A percentile compares a stretch with the other conserved stretches of the same genome.
These are phyloP conservation scores for Stephania yunnanensis DNA, from an alignment of 164 flowering plant genomes.

Conservation along the genomic window DNA sequence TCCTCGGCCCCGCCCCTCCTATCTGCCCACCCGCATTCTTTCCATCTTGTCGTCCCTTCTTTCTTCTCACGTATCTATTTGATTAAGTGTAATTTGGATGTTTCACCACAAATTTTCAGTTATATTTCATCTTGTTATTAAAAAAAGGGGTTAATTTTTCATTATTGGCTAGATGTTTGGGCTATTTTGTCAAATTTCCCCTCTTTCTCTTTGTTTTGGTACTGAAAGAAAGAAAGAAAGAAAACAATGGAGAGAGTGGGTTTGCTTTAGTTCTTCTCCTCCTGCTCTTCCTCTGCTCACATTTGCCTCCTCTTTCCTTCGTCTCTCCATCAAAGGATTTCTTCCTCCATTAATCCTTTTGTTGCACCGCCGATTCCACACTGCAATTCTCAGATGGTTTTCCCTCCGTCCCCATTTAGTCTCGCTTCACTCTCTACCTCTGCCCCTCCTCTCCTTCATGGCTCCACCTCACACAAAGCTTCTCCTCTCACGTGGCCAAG, in stretches of 20 bases:
- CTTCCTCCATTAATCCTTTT: constrained; percentile 14
- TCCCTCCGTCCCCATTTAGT: constrained; percentile 26
- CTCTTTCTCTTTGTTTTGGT: not conserved
- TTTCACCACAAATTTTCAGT: no score
- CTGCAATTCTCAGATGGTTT: constrained; percentile 13
- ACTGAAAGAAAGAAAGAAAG: no score
- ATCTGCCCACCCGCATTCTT: no score
- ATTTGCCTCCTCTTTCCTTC: constrained; percentile 31
- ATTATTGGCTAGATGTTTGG: no score
- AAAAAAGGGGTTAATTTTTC: no score
- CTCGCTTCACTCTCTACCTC: constrained; percentile 20
- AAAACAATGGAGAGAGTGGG: constrained; percentile 51
- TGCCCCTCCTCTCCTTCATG: constrained; percentile 1
- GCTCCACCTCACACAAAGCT: constrained; percentile 22
- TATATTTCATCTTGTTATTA: no score
- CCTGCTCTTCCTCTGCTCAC: constrained; percentile 31
- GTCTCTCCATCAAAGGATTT: constrained; percentile 10
- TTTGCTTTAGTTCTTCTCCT: constrained; percentile 41
- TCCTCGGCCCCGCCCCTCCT: no score
- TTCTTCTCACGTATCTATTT: no score
- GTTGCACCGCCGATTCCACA: constrained; percentile 7
- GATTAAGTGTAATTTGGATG: no score
- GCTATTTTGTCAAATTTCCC: no score
- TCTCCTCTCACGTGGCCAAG: constrained; percentile 47
- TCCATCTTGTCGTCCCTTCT: no score